Evolutionary conservation across 805 yeast species (phyloP).

Genomic region (Suhomyces xylopsoci): DNA sequence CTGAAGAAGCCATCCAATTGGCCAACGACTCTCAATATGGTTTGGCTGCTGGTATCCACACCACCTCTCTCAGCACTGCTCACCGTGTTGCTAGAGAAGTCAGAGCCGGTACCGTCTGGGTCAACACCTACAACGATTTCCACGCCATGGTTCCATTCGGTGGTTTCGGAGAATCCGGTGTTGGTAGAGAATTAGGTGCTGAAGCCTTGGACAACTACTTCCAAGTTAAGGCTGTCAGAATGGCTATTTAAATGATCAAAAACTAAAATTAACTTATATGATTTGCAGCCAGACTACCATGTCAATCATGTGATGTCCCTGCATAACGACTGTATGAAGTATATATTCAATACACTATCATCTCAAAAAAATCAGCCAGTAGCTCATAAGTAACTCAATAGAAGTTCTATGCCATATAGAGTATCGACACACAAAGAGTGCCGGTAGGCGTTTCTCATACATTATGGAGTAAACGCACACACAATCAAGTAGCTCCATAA

Average conservation of each 20-base stretch:
- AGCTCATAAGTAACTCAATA: too few species aligned
- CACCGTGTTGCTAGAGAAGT: conserved; percentile 69
- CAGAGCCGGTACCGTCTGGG: conserved; percentile 88
- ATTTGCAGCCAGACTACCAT: neutral
- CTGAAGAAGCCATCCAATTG: conserved; percentile 71
- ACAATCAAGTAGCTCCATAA: too few species aligned
- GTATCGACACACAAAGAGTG: too few species aligned
- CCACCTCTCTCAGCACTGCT: conserved; percentile 71
- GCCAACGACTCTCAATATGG: conserved; percentile 88
- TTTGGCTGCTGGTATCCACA: conserved; percentile 87
- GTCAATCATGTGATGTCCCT: neutral
- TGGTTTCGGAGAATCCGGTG: conserved; percentile 87
- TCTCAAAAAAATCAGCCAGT: too few species aligned
- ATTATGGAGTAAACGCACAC: too few species aligned
- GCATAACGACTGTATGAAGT: neutral
- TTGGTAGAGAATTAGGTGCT: conserved; percentile 90
- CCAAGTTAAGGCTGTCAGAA: conserved; percentile 82
- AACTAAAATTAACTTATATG: neutral
- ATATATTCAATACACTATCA: neutral
- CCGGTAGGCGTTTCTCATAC: too few species aligned
- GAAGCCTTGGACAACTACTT: conserved; percentile 84
- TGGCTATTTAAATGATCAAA: conserved; percentile 20
- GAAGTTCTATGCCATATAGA: too few species aligned
- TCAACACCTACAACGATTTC: conserved; percentile 87
- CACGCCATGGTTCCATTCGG: conserved; percentile 89